Evolutionary conservation across 2,329 filamentous ascomycete species (phyloP), one percentile per base, ranked within the genome.

Genomic region (Hirsutella thompsonii): DNA sequence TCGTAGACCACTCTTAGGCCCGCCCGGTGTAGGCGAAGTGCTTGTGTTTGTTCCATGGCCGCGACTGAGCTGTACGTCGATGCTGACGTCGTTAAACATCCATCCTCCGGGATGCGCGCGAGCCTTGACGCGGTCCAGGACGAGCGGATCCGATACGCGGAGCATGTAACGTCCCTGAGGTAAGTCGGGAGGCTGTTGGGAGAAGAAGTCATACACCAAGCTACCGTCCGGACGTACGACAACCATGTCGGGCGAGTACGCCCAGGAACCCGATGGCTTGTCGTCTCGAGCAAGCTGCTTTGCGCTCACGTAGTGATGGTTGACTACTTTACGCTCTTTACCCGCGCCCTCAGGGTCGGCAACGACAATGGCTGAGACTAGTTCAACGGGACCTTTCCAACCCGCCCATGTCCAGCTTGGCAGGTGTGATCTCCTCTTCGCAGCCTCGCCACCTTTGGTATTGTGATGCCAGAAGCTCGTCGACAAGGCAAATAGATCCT

Each of bases 371-470:
- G 55, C 57, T 5, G 57, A 60, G 44, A 54, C 50, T 35, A 61
- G 46, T 23, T 60, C 58, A 11, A 60, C 58, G 5, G 54, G 47
- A 13, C 58, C 58, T 16, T 52, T 49, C 58, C 58, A 61, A 2
- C 58, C 58, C 2, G 58, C 57, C 58, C 58, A 61, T 2, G 57
- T 58, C 58, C 58, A 61, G 43, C 58, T 61, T 8, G 58, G 58
- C 39, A 61, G 46, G 33, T 61, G 58, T 0, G 45, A 42, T 1
- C 57, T 49, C 34, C 58, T 42, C n/a, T 41, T 49, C 1, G 52
- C 53, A 36, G 49, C 46, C 13, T 14, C 39, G 14, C 23, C 33
- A 9, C 44, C 43, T 6, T 47, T 49, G 3, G 55, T 53, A 29
- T 47, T 49, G 38, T 61, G 58, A n/a, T 61, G 58, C 58, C 58